Base-by-base conservation (phyloP, 2,329 filamentous ascomycete species). In the Colletotrichum liaoningense region DNA sequence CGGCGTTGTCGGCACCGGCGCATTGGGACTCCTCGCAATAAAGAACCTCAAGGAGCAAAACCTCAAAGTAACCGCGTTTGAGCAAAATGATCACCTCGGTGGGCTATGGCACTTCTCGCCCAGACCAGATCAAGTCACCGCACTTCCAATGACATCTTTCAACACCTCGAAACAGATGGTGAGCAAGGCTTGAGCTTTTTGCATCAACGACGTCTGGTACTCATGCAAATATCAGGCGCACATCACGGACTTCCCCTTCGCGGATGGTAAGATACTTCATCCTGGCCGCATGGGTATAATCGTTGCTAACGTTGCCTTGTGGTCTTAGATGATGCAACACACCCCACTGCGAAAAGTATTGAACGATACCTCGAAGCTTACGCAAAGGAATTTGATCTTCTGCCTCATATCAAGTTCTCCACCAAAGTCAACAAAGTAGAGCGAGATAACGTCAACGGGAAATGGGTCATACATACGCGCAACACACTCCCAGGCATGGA, bases 321-420 rank as follows among this genome's bases (percentile, higher is more conserved):
- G 16, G 16, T 19, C 4, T 16, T 14, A 80, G 79, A 78, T 35
- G 80, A 78, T 42, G 77, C 78, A 3, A 77, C 76, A 2, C 77
- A 77, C 60, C 74, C 80, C 55, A 69, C 64, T 1, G 73, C 77
- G 7, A 38, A 52, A 1, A 55, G 81, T 2, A 77, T 81, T 49
- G 80, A 83, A 42, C 77, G 81, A 38, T 86, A 83, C 67, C 78
- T 86, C 73, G 79, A 85, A 60, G 77, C 74, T 19, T 87, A 85
- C 67, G 82, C 82, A n/a, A 77, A 78, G 4, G 79, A 84, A 35
- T 85, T 84, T 57, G 77, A 83, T n/a, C 74, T 85, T 22, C 68
- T 80, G 24, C 77, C 77, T 5, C 77, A 83, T 42, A 77, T 84
- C 12, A 60, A 63, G 24, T 64, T 72, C 5, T 70, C 62, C 19